Conservation (phyloP, 164 flowering plant genomes). For the Sedum album region DNA sequence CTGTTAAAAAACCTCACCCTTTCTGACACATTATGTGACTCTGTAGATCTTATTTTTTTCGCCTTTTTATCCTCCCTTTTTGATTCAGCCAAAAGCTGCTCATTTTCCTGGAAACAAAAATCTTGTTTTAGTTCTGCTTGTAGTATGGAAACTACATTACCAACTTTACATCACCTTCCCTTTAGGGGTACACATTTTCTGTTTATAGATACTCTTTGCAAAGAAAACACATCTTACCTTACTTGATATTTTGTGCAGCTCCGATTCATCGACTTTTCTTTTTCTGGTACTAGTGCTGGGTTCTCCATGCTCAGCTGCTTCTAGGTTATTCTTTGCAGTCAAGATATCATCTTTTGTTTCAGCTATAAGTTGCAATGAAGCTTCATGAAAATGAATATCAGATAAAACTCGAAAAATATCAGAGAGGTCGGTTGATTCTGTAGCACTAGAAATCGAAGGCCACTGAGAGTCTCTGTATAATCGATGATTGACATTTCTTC, state of each 20-base stretch:
- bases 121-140: not conserved
- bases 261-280: not conserved
- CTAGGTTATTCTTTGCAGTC: not conserved
- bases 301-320: not conserved
- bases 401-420: too few species aligned
- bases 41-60: not conserved
- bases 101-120: not conserved
- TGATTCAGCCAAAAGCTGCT: not conserved
- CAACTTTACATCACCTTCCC: too few species aligned
- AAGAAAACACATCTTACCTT: not conserved
- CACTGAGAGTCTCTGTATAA: not conserved
- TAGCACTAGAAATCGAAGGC: not conserved
- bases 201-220: not conserved
- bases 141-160: not conserved
- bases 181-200: too few species aligned
- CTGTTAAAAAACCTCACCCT: not conserved
- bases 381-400: not conserved
- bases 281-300: not conserved
- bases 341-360: not conserved
- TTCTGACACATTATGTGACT: constrained; percentile 1
- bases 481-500: not conserved
- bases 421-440: not conserved
- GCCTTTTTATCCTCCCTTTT: not conserved
- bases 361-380: not conserved
- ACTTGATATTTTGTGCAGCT: not conserved